Evolutionary conservation across 768 basidiomycete species (phyloP), one percentile per base, ranked within the genome.

Genomic region (Podaxis sp.): DNA sequence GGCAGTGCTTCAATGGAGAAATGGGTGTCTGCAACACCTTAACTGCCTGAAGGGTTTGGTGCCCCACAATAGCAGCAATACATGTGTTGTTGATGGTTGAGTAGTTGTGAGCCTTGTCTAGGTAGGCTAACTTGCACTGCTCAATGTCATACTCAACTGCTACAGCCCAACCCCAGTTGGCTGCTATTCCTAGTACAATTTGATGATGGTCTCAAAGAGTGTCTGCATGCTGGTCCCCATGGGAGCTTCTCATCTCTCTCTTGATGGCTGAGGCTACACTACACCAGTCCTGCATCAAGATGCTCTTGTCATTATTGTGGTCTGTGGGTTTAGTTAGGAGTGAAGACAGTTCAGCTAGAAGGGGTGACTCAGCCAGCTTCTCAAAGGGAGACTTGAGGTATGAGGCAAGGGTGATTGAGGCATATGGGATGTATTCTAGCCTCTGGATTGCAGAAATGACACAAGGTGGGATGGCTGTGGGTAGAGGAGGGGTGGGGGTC

Each of bases 61-160:
- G 4, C 5, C 37, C 52, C 33, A 51, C 40, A 36, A 67, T 65
- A 37, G 60, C 49, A 41, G 57, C 41, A 1, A 68, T 49, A 3
- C 51, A 51, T 7, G 52, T 37, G 11, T 44, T 17, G 24, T 70
- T 63, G 0, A 70, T 33, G 8, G 58, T 61, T 22, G 64, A 57
- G 1, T 69, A 61, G 58, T 73, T 66, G 49, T 73, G 71, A 2
- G 36, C n/a, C 2, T 36, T 60, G 10, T 68, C 37, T 3, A 28
- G 3, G 3, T 62, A 64, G 1, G 66, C 67, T 3, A 66, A 28
- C 33, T 65, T 61, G 3, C 66, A 63, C 50, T 72, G 72, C 37
- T 68, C 65, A 41, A 73, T 69, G 57, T 73, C 67, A 38, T 72
- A 72, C 4, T 48, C 53, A 2, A 67, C 38, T 1, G 70, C 70